Evolutionary conservation across 768 basidiomycete species (phyloP).

Genomic region (Inosperma sp.): DNA sequence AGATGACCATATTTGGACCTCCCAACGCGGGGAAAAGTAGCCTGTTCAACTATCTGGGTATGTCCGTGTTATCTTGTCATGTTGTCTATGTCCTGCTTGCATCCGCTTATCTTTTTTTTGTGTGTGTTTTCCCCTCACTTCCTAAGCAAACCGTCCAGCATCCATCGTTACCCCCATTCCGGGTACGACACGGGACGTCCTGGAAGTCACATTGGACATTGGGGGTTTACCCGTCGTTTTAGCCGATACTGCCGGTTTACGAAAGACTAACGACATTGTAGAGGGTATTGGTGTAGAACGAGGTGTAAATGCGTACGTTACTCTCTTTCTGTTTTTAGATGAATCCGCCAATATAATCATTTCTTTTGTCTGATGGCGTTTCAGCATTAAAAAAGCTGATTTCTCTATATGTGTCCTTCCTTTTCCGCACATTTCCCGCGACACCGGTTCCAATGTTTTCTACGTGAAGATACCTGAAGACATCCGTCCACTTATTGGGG

Average conservation of each 20-base stretch:
- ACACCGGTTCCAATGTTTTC: slow-evolving; percentile 3
- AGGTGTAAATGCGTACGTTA: slow-evolving; percentile 60
- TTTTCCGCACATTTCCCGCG: slow-evolving; percentile 42
- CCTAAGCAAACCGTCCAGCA: slow-evolving; percentile 74
- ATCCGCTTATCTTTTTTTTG: background rate
- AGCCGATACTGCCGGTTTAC: slow-evolving; percentile 82
- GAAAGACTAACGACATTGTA: slow-evolving; percentile 62
- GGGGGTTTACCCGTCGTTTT: slow-evolving; percentile 78
- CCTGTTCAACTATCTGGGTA: slow-evolving; percentile 79
- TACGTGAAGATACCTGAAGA: slow-evolving; percentile 39
- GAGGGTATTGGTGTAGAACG: slow-evolving; percentile 80
- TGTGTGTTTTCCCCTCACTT: background rate
- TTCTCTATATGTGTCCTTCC: slow-evolving; percentile 79
- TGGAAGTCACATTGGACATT: slow-evolving; percentile 84
- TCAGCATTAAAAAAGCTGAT: slow-evolving; percentile 64
- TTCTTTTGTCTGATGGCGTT: background rate
- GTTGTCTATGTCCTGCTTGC: too few relatives aligned
- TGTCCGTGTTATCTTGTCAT: slow-evolving; percentile 19
- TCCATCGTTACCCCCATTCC: slow-evolving; percentile 86
- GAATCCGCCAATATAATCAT: background rate
- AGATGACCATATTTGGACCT: slow-evolving; percentile 84
- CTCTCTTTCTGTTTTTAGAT: background rate
- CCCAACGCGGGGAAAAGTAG: slow-evolving; percentile 95
- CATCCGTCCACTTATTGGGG: slow-evolving; percentile 45
- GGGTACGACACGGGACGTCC: slow-evolving; percentile 85